A percentile compares a stretch with the other conserved stretches of the same genome.
These are phyloP conservation scores for Colletotrichum eremochloae DNA, from an alignment of 2,329 filamentous ascomycete species.

Conservation along the genomic window DNA sequence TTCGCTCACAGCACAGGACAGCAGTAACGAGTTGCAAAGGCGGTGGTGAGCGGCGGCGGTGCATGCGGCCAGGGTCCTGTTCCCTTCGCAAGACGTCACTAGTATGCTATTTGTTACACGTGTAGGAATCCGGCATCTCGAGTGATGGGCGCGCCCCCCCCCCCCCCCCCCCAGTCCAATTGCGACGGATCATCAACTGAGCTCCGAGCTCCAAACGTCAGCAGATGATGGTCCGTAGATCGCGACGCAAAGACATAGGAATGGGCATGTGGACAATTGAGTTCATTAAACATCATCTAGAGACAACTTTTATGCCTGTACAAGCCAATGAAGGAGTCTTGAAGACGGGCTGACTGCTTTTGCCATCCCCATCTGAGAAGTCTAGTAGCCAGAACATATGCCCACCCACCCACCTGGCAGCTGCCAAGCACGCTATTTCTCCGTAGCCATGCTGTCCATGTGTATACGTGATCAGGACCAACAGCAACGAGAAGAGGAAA, in stretches of 20 bases:
- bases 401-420: slow-evolving; percentile 4
- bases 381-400: slow-evolving; percentile 24
- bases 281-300: slow-evolving; percentile 40
- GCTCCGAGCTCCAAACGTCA: slow-evolving; percentile 14
- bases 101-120: not conserved
- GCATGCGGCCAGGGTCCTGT: not conserved
- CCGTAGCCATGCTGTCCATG: slow-evolving; percentile 14
- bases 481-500: slow-evolving; percentile 9
- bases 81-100: not conserved
- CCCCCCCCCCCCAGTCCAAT: slow-evolving; percentile 9
- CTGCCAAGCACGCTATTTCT: slow-evolving; percentile 20
- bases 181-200: slow-evolving; percentile 15
- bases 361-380: slow-evolving; percentile 20
- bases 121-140: not conserved
- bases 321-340: slow-evolving; percentile 6
- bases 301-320: slow-evolving; percentile 33
- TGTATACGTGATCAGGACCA: slow-evolving; percentile 20
- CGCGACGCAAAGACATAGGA: not conserved
- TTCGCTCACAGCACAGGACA: not conserved
- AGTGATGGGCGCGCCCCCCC: not conserved
- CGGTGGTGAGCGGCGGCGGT: not conserved
- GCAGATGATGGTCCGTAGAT: not conserved
- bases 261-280: not conserved
- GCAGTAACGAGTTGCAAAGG: not conserved
- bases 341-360: slow-evolving; percentile 1